Base-by-base conservation (phyloP, 2,329 filamentous ascomycete species). In the Knoxdaviesia proteae region DNA sequence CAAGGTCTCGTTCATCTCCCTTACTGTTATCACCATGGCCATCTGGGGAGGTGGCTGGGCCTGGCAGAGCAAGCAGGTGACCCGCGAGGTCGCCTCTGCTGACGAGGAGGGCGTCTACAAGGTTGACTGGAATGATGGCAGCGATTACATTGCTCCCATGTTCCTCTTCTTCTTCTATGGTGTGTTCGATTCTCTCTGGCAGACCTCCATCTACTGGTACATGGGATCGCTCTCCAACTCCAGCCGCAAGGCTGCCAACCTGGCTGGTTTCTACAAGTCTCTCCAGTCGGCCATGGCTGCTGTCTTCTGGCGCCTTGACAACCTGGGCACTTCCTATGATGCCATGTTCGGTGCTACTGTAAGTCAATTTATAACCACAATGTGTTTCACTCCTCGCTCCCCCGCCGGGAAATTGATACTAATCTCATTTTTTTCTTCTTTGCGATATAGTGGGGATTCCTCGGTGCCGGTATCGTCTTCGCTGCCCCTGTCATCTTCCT, bases 151-250 rank as follows among this genome's bases (percentile, higher is more conserved):
- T 45, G 84, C 80, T 0, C 81, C 82, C 8, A 83, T 93, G 73
- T 84, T 93, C 57, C 62, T 93, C 42, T 92, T 86, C 64, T 83
- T 93, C 53, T 87, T 87, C 60, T 92, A 90, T 56, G 84, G 84
- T 36, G 79, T 90, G 59, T 90, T 78, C 51, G 88, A 94, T 56
- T 84, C 87, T 38, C 73, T 77, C 43, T 94, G 84, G 79, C 88
- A 96, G 64, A 88, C 84, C 0, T 77, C 68, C 53, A 77, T 87
- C 41, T 94, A 96, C 67, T 94, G 87, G 87, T 84, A 74, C 55
- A 94, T 96, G 80, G 88, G 88, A 41, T 74, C 87, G 6, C 68
- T 94, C 38, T 87, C 83, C 55, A 96, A 96, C 71, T 93, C 88
- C 48, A 76, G 82, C 47, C 84, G 87, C 58, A 88, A 86, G 59